Base-by-base conservation (phyloP, 257 asterid genomes). In the Leonotis leonurus region DNA sequence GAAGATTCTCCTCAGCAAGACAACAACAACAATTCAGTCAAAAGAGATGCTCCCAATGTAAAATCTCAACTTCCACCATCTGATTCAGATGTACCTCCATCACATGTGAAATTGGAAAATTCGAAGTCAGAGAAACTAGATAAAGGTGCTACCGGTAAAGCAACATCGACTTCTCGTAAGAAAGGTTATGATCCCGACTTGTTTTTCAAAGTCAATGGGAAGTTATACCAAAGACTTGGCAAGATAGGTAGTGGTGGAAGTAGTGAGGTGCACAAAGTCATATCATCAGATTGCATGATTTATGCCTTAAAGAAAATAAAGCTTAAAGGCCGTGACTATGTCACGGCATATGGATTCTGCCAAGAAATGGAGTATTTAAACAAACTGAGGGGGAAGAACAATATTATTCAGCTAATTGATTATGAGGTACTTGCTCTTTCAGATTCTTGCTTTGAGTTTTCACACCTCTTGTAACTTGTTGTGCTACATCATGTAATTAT, bases 201-300 rank as follows among this genome's bases (percentile, higher is more conserved):
- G 67, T 93, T 86, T 78, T 93, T 93, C 78, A 93, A 83, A 79
- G 99, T 93, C 45, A 93, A 93, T 21, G 99, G 96, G 13, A 93
- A 89, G 83, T 84, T 81, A 67, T 93, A 93, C 70, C 99, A 93
- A 73, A 85, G 92, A 73, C 99, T 93, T 62, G 99, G 99, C 40
- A 93, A 93, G 86, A 93, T 93, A 43, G 99, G 99, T 39, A 93
- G 99, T 56, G 99, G 97, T 60, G 99, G 99, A 59, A 89, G 97
- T 77, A 93, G 99, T 69, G 99, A 93, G 80, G 99, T 93, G 71
- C 99, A 93, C 87, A 93, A 93, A 70, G 99, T 89, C 65, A 93
- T 93, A 74, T 81, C 99, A 67, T 81, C 95, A 18, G 99, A 93
- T 71, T 89, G 99, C 78, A 71, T 68, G 32, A 93, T 93, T 60